Percentiles rank a stretch among this genome's conserved stretches.
Conservation (phyloP, 805 yeast genomes). For the Candida nitratophila region DNA sequence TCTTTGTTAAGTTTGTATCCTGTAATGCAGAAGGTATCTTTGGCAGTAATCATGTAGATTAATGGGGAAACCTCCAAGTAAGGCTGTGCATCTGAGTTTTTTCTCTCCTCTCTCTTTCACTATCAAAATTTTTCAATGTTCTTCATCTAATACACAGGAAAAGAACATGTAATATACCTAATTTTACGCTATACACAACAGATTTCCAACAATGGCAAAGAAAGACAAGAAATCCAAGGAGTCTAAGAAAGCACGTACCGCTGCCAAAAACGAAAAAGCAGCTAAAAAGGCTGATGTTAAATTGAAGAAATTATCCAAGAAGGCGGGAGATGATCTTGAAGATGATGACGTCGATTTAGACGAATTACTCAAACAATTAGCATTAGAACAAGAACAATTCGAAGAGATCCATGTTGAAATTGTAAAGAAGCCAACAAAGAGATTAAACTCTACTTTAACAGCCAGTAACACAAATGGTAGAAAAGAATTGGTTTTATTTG, state of each 20-base stretch:
- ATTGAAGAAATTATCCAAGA: conserved; percentile 63
- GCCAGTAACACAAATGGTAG: conserved; percentile 71
- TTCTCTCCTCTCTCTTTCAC: no score
- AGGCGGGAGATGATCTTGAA: conserved; percentile 71
- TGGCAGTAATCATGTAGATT: no score
- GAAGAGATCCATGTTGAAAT: conserved; percentile 61
- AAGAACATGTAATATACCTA: neutral
- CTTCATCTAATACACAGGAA: no score
- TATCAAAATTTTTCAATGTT: no score
- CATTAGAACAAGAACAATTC: conserved; percentile 72
- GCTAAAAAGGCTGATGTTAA: conserved; percentile 66
- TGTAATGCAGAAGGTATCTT: no score
- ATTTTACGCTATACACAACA: neutral
- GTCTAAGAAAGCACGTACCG: conserved; percentile 83
- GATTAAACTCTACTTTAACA: conserved; percentile 71
- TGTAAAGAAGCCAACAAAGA: conserved; percentile 52
- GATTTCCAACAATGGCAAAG: conserved; percentile 82
- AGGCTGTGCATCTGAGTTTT: no score
- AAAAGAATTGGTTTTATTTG: conserved; percentile 75
- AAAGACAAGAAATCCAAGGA: conserved; percentile 79
- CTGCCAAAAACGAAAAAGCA: conserved; percentile 74
- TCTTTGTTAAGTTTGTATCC: no score
- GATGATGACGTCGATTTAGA: conserved; percentile 87
- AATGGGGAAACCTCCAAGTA: no score
- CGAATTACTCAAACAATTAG: conserved; percentile 68